Evolutionary conservation across 2,329 filamentous ascomycete genomes (phyloP).

Genomic region (Fusarium falciforme): DNA sequence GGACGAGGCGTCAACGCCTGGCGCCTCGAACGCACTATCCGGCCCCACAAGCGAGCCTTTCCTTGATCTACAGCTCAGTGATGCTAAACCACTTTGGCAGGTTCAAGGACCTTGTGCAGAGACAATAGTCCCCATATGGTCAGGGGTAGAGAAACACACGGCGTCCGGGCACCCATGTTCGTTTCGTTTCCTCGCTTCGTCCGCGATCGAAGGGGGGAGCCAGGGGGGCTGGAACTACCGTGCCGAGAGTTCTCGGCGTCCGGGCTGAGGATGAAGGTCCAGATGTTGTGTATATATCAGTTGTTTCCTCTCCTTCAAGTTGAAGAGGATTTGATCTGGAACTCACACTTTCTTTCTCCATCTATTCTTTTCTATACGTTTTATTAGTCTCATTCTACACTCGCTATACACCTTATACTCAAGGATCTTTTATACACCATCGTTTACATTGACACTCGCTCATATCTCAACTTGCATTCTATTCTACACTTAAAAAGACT

Average conservation of each 20-base stretch:
- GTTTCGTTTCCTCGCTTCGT: conserved; percentile 2
- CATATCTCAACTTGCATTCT: background rate
- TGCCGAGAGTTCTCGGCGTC: conserved; percentile 33
- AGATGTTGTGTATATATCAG: conserved; percentile 5
- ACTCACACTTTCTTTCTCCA: conserved; percentile 12
- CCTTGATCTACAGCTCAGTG: background rate
- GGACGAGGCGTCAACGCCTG: conserved; percentile 21
- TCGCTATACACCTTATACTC: conserved; percentile 1
- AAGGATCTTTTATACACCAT: conserved; percentile 3
- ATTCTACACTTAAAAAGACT: background rate
- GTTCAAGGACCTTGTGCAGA: background rate
- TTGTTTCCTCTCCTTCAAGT: background rate
- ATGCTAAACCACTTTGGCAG: conserved; percentile 6
- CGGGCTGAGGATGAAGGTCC: background rate
- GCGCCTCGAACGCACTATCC: conserved; percentile 19
- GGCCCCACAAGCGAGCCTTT: conserved; percentile 1
- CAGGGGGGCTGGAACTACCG: conserved; percentile 24
- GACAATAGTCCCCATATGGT: background rate
- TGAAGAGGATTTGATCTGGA: background rate
- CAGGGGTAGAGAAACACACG: conserved; percentile 15
- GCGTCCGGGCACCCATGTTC: conserved; percentile 12
- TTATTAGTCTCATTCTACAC: conserved; percentile 11
- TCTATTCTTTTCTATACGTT: conserved; percentile 14
- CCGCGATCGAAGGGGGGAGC: conserved; percentile 15
- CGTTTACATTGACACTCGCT: conserved; percentile 4